phyloP scores from a whole-genome alignment of 2,329 filamentous ascomycete species.

The Aspergillus cejpii region DNA sequence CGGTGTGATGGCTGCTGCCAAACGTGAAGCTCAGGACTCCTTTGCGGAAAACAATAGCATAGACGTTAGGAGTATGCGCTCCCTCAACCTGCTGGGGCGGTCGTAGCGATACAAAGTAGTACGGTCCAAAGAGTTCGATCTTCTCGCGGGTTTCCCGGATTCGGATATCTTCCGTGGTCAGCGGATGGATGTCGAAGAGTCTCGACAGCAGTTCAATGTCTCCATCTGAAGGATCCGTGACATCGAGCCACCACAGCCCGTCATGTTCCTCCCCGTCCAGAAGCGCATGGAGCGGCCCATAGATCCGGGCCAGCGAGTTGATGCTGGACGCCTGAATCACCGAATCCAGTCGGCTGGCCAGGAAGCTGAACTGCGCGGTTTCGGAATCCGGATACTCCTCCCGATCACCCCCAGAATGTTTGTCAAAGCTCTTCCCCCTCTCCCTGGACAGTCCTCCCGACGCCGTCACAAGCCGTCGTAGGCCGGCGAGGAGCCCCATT shows the following conservation, averaged over 20 bases:
- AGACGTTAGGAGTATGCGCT: slow-evolving; percentile 71
- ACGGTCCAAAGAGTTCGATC: slow-evolving; percentile 91
- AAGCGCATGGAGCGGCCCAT: slow-evolving; percentile 68
- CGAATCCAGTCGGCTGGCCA: slow-evolving; percentile 82
- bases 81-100: slow-evolving; percentile 76
- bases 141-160: slow-evolving; percentile 92
- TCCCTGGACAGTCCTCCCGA: background rate
- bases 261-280: slow-evolving; percentile 45
- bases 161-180: slow-evolving; percentile 90
- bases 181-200: slow-evolving; percentile 86
- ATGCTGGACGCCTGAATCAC: slow-evolving; percentile 81
- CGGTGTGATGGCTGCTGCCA: slow-evolving; percentile 70
- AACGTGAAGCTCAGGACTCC: slow-evolving; percentile 90
- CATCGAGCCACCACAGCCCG: slow-evolving; percentile 96
- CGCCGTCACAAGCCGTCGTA: background rate
- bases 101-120: slow-evolving; percentile 92
- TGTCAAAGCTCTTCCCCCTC: too few relatives aligned
- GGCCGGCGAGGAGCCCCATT: background rate
- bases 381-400: slow-evolving; percentile 24
- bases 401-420: background rate
- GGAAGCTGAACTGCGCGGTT: slow-evolving; percentile 80
- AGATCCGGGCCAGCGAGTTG: slow-evolving; percentile 72
- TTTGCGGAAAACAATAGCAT: slow-evolving; percentile 88
- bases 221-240: slow-evolving; percentile 76
- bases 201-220: slow-evolving; percentile 83